phyloP scores from a whole-genome alignment of 2,329 filamentous ascomycete species.

The Chrysosporium keratinophilum region DNA sequence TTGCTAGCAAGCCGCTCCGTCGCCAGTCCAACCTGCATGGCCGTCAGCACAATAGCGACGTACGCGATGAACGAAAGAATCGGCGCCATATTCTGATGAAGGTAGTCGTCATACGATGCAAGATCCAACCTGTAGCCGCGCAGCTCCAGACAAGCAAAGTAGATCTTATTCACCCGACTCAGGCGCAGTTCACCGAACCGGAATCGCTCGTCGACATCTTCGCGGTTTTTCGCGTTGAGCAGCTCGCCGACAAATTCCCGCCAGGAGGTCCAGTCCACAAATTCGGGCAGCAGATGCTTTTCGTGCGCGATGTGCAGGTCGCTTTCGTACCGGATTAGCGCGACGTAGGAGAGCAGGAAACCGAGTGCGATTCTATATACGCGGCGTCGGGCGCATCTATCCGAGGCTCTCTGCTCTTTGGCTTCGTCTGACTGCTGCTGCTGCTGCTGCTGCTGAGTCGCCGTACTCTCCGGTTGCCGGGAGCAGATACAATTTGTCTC shows the following conservation, averaged over 20 bases:
- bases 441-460: too few species aligned
- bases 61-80: conserved; percentile 34
- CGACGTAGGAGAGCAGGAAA: conserved; percentile 27
- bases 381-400: conserved; percentile 15
- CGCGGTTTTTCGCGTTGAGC: background rate
- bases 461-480: too few species aligned
- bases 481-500: too few species aligned
- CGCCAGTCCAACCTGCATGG: conserved; percentile 38
- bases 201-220: conserved; percentile 26
- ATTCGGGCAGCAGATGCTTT: conserved; percentile 26
- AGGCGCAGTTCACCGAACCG: conserved; percentile 36
- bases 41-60: conserved; percentile 38
- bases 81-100: conserved; percentile 36
- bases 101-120: conserved; percentile 24
- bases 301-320: conserved; percentile 31
- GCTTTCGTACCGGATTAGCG: conserved; percentile 26
- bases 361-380: conserved; percentile 26
- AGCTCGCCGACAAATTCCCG: conserved; percentile 15
- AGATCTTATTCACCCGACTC: conserved; percentile 25
- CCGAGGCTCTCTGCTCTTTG: too few species aligned
- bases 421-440: too few species aligned
- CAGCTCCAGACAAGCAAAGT: conserved; percentile 10
- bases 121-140: background rate
- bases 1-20: background rate
- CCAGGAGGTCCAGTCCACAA: conserved; percentile 23